A percentile compares a stretch with the other conserved stretches of the same genome.
These are phyloP conservation scores for Diaporthe sp. DNA, from an alignment of 2,329 filamentous ascomycete genomes.

Conservation along the genomic window DNA sequence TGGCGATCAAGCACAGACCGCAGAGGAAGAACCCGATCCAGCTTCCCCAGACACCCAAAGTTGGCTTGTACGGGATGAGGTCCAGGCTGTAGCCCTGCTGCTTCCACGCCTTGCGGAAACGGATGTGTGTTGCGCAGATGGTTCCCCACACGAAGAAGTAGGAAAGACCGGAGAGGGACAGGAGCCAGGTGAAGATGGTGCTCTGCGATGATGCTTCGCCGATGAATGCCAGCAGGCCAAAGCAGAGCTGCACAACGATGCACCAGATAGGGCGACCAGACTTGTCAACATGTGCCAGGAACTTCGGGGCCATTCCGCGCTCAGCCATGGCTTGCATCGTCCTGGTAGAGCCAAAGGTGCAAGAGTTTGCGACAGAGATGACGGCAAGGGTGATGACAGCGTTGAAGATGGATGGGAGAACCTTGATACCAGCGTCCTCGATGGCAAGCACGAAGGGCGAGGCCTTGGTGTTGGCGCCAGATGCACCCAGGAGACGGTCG, in stretches of 20 bases:
- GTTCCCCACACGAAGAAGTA: conserved; percentile 83
- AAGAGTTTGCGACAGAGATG: conserved; percentile 65
- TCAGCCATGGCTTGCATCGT: conserved; percentile 64
- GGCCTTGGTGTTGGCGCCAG: conserved; percentile 56
- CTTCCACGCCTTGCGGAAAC: conserved; percentile 73
- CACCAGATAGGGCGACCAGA: conserved; percentile 70
- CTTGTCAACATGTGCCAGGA: conserved; percentile 72
- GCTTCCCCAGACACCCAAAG: conserved; percentile 74
- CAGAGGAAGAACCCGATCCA: conserved; percentile 78
- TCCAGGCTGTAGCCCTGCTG: conserved; percentile 65
- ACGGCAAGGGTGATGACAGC: conserved; percentile 65
- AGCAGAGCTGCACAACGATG: conserved; percentile 63
- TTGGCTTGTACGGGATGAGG: conserved; percentile 61
- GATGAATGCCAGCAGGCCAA: conserved; percentile 72
- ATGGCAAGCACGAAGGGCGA: conserved; percentile 67
- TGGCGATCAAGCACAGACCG: conserved; percentile 75
- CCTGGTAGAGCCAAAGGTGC: conserved; percentile 63
- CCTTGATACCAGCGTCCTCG: conserved; percentile 61
- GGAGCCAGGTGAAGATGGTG: conserved; percentile 72
- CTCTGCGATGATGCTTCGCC: conserved; percentile 56
- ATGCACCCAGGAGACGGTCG: conserved; percentile 52
- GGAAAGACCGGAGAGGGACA: conserved; percentile 78
- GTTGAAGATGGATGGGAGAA: conserved; percentile 66
- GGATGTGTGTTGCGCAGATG: conserved; percentile 74
- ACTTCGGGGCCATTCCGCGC: conserved; percentile 64